Evolutionary conservation across 139 green algal species (phyloP).

Genomic region (Closterium sp.): DNA sequence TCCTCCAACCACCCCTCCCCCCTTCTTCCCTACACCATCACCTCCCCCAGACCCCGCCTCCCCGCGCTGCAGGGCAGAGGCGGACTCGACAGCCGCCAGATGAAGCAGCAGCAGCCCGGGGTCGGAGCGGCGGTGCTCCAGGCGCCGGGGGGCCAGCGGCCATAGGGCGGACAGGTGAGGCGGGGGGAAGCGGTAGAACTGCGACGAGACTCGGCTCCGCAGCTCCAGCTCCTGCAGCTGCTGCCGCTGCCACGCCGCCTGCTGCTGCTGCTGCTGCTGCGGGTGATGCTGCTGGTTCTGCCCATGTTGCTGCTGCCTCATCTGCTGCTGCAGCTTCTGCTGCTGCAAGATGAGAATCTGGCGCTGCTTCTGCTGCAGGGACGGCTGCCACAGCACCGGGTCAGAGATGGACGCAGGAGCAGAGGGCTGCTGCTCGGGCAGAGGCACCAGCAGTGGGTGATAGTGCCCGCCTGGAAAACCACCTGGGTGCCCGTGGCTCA

Average conservation of each 20-base stretch:
- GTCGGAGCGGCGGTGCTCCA: not conserved
- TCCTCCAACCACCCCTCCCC: not conserved
- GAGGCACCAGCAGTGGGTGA: not conserved
- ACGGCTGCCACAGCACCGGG: not conserved
- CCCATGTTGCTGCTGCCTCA: not conserved
- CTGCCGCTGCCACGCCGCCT: not conserved
- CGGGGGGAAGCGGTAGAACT: not conserved
- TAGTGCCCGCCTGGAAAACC: not conserved
- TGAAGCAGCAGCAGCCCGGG: not conserved
- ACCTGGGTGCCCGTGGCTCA: not conserved
- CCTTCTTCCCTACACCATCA: not conserved
- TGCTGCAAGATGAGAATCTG: not conserved
- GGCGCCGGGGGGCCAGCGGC: not conserved
- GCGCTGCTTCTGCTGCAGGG: not conserved
- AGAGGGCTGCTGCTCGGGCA: not conserved
- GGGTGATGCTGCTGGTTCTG: not conserved
- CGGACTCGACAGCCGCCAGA: not conserved
- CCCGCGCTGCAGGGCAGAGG: not conserved
- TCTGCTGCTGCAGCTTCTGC: not conserved
- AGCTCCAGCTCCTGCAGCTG: not conserved
- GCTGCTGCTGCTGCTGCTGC: slow-evolving; percentile 9
- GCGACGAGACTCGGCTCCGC: not conserved
- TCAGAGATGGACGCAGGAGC: not conserved
- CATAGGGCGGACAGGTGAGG: not conserved
- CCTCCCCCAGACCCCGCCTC: not conserved